A percentile compares a stretch with the other conserved stretches of the same genome.
Conservation (phyloP, 495 filamentous ascomycete genomes). For the Tuber aestivum region DNA sequence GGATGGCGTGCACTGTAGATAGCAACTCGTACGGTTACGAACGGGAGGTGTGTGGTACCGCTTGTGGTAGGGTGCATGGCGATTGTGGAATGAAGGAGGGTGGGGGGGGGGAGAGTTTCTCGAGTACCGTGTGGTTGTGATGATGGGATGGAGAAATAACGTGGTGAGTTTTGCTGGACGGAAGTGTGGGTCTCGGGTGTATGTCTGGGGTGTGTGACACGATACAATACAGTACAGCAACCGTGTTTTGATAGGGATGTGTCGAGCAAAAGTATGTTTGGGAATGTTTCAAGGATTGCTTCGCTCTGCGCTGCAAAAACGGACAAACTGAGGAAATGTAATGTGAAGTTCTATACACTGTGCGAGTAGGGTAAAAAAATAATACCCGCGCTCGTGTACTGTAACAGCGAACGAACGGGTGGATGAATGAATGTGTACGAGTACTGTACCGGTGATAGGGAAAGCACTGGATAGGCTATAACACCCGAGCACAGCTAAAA, state of each 20-base stretch:
- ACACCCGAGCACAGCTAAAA: not conserved
- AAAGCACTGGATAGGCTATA: not conserved
- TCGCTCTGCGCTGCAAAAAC: no score
- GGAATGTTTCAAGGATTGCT: not conserved
- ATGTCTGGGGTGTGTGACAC: no score
- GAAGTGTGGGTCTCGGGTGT: not conserved
- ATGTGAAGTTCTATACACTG: no score
- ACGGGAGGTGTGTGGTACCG: not conserved
- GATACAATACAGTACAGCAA: no score
- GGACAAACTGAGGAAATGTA: no score
- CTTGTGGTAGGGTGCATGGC: not conserved
- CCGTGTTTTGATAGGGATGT: not conserved
- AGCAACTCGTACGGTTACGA: not conserved
- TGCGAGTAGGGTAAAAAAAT: no score
- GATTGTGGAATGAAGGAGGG: not conserved
- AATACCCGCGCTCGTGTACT: no score
- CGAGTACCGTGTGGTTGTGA: no score
- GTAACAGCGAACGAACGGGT: no score
- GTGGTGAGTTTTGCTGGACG: not conserved
- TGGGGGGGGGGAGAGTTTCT: no score
- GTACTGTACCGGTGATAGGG: no score
- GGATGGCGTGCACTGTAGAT: not conserved
- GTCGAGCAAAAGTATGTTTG: not conserved
- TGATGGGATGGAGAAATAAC: not conserved
- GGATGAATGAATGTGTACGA: no score